phyloP scores from a whole-genome alignment of 1,139 yeast genomes.

The Chernovozyma sophiae-reginae region DNA sequence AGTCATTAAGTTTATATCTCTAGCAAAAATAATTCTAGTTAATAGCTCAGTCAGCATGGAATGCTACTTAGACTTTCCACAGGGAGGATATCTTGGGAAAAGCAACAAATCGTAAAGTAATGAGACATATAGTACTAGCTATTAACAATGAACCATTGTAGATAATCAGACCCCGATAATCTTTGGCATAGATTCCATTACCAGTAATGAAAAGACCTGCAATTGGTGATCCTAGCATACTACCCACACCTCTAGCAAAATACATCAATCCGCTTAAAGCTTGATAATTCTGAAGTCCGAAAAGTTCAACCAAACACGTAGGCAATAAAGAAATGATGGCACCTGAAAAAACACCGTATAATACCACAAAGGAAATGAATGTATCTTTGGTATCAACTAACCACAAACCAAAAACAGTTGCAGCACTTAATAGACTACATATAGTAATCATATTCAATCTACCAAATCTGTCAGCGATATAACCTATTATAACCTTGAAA shows the following conservation, averaged over 20 bases:
- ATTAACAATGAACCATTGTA: slow-evolving; percentile 23
- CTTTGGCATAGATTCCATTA: slow-evolving; percentile 13
- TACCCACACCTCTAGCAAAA: slow-evolving; percentile 28
- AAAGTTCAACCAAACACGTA: slow-evolving; percentile 34
- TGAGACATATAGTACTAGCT: slow-evolving; percentile 17
- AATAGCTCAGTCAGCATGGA: no score
- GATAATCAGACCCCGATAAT: slow-evolving; percentile 20
- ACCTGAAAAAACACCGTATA: slow-evolving; percentile 34
- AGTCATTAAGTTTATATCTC: no score
- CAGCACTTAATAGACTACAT: slow-evolving; percentile 29
- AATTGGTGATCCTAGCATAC: slow-evolving; percentile 28
- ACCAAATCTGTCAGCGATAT: slow-evolving; percentile 32
- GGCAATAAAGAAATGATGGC: slow-evolving; percentile 39
- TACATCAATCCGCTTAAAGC: slow-evolving; percentile 24
- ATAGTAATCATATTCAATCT: slow-evolving; percentile 33
- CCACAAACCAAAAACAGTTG: slow-evolving; percentile 32
- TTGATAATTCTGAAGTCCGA: slow-evolving; percentile 31
- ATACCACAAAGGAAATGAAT: slow-evolving; percentile 33
- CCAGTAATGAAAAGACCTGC: slow-evolving; percentile 25
- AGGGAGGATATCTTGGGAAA: no score
- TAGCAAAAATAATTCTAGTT: no score
- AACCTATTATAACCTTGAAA: slow-evolving; percentile 34
- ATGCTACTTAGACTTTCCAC: no score
- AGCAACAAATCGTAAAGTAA: slow-evolving; percentile 2
- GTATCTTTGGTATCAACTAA: slow-evolving; percentile 21